phyloP scores from a whole-genome alignment of 78 protist genomes.

The Cavenderia fasciculata region DNA sequence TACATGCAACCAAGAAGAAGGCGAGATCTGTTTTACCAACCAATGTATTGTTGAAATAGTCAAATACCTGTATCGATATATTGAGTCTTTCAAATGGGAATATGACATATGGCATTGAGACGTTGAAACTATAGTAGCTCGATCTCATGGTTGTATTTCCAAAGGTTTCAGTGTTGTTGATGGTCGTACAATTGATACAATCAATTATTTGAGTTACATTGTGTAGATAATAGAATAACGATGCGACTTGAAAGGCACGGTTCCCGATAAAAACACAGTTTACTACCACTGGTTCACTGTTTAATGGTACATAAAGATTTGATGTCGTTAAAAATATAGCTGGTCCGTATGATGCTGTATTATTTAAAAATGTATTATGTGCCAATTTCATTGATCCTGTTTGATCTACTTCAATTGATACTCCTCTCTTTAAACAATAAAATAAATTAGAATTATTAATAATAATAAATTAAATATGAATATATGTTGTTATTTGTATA shows the following conservation, averaged over 20 bases:
- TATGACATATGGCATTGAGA: background rate
- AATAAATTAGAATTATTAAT: background rate
- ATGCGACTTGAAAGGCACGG: slow-evolving; percentile 4
- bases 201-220: slow-evolving; percentile 16
- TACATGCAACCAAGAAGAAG: slow-evolving; percentile 44
- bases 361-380: background rate
- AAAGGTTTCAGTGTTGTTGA: slow-evolving; percentile 33
- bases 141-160: background rate
- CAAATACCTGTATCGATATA: slow-evolving; percentile 14
- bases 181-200: background rate
- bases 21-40: slow-evolving; percentile 39
- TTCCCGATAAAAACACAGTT: slow-evolving; percentile 3
- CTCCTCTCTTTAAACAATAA: slow-evolving; percentile 17
- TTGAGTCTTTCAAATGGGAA: slow-evolving; percentile 33
- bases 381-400: slow-evolving; percentile 2
- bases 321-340: slow-evolving; percentile 26
- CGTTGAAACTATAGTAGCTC: slow-evolving; percentile 15
- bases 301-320: background rate
- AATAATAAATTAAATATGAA: background rate
- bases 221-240: slow-evolving; percentile 26
- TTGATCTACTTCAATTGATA: slow-evolving; percentile 41
- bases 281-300: background rate
- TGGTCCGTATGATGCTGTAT: slow-evolving; percentile 37
- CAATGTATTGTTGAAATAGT: slow-evolving; percentile 29
- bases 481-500: background rate